A percentile compares a stretch with the other conserved stretches of the same genome.
phyloP scores from a whole-genome alignment of 257 asterid species.

The Cynanchum wilfordii region DNA sequence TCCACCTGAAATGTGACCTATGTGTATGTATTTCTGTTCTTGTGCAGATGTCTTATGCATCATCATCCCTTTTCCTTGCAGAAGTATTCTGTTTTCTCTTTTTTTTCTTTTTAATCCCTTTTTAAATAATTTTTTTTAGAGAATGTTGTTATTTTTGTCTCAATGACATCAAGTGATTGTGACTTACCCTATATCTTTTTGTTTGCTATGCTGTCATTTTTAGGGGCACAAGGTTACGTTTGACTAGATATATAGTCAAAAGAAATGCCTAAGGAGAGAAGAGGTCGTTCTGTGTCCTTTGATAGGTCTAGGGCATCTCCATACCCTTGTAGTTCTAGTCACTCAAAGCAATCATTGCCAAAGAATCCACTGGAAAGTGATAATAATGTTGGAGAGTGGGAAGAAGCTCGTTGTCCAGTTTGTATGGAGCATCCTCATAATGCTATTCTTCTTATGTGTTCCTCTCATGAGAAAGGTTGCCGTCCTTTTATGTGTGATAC shows the following conservation, averaged over 20 bases:
- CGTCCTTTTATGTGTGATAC: constrained; percentile 95
- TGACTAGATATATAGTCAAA: constrained; percentile 15
- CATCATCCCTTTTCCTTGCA: not conserved
- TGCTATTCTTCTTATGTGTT: constrained; percentile 71
- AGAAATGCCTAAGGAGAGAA: constrained; percentile 69
- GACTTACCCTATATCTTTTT: not conserved
- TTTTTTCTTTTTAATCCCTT: not conserved
- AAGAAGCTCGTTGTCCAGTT: constrained; percentile 86
- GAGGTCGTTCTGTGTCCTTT: constrained; percentile 64
- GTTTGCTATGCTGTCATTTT: not conserved
- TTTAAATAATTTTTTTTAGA: not conserved
- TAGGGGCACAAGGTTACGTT: not conserved
- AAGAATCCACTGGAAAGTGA: constrained; percentile 56
- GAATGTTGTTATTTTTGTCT: not conserved
- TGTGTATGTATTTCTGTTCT: not conserved
- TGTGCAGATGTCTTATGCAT: not conserved
- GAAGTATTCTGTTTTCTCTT: not conserved
- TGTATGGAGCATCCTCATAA: constrained; percentile 97
- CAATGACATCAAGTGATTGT: not conserved
- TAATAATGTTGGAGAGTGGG: constrained; percentile 61
- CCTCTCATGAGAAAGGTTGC: constrained; percentile 84
- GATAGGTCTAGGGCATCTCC: constrained; percentile 65
- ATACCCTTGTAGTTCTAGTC: constrained; percentile 50
- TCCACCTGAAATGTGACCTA: not conserved
- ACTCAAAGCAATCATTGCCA: constrained; percentile 32